These are phyloP conservation scores for Zygosaccharomyces bailii DNA, from an alignment of 805 yeast genomes.

Conservation along the genomic window DNA sequence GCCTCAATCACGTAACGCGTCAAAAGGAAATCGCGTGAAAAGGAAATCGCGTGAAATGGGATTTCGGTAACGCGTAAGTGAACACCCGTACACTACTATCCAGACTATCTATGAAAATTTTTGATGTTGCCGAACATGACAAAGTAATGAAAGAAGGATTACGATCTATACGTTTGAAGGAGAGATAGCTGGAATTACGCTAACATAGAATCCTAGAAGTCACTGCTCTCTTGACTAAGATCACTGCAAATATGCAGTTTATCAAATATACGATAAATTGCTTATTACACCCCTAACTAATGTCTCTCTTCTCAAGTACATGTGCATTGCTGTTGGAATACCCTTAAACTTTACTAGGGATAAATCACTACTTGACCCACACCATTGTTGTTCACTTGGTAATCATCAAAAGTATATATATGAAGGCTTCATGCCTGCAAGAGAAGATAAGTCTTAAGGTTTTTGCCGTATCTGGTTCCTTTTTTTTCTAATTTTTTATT, in stretches of 20 bases:
- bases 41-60: too few relatives aligned
- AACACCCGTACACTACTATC: background rate
- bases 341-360: background rate
- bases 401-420: conserved; percentile 1
- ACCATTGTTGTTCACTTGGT: background rate
- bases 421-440: background rate
- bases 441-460: background rate
- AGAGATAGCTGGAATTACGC: background rate
- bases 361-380: background rate
- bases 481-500: too few relatives aligned
- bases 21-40: background rate
- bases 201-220: background rate
- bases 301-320: background rate
- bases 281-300: background rate
- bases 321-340: too few relatives aligned
- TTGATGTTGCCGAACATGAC: background rate
- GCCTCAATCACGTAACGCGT: background rate
- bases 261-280: background rate
- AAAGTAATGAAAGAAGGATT: background rate
- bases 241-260: background rate
- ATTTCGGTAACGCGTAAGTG: background rate
- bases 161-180: background rate
- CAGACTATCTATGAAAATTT: background rate
- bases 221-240: background rate
- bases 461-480: background rate